These are phyloP conservation scores for Monilinia aucupariae DNA, from an alignment of 2,329 filamentous ascomycete genomes.

Conservation along the genomic window DNA sequence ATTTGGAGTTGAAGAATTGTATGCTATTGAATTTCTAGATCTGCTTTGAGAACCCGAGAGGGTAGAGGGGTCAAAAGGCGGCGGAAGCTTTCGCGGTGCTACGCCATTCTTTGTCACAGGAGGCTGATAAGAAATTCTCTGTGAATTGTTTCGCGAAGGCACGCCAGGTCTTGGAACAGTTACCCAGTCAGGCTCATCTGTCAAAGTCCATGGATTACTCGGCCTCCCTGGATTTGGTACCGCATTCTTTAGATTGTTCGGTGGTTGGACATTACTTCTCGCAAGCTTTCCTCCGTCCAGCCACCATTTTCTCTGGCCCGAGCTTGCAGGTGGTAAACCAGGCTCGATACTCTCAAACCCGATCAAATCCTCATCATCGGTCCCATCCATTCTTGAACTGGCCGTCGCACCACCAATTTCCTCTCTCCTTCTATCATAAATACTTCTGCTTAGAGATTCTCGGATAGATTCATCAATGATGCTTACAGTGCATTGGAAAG, in stretches of 20 bases:
- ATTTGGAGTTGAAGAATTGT: constrained; percentile 6
- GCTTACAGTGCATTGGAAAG: constrained; percentile 77
- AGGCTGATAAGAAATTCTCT: constrained; percentile 16
- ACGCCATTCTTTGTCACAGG: constrained; percentile 22
- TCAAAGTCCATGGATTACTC: constrained; percentile 74
- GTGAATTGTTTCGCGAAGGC: constrained; percentile 14
- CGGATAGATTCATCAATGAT: constrained; percentile 72
- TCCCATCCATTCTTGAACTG: constrained; percentile 54
- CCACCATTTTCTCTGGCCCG: constrained; percentile 67
- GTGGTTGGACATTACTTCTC: constrained; percentile 54
- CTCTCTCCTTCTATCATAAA: constrained; percentile 64
- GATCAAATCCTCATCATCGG: constrained; percentile 72
- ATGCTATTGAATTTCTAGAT: constrained; percentile 18
- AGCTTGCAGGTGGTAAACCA: constrained; percentile 63
- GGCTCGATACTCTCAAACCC: constrained; percentile 80
- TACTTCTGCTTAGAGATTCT: constrained; percentile 63
- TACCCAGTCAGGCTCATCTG: constrained; percentile 81
- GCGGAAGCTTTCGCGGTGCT: constrained; percentile 30
- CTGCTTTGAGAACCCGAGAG: constrained; percentile 10
- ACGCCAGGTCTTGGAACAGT: constrained; percentile 45
- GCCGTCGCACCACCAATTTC: constrained; percentile 61
- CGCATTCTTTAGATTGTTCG: constrained; percentile 55
- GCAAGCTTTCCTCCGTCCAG: constrained; percentile 67
- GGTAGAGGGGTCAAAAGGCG: constrained; percentile 26
- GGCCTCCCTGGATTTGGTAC: constrained; percentile 67